Conservation (phyloP, 208 protist species). For the Entamoeba moshkovskii region DNA sequence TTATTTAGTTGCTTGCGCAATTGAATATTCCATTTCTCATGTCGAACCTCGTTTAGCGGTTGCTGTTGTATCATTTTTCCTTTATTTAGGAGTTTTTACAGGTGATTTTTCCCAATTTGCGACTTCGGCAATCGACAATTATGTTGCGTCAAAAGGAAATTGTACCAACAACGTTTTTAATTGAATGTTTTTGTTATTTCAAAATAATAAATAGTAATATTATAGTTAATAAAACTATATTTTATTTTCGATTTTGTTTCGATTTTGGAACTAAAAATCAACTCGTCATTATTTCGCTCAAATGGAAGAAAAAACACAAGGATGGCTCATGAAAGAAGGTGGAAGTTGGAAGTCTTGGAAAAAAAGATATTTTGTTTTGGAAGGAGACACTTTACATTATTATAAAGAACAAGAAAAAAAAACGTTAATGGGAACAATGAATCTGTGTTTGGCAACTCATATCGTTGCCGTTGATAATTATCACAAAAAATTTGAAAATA, state of each 20-base stretch:
- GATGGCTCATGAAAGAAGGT: constrained; percentile 4
- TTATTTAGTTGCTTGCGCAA: not conserved
- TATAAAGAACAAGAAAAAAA: not conserved
- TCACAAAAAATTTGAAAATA: not conserved
- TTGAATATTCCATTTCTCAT: not conserved
- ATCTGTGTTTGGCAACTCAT: not conserved
- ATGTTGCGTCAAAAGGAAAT: not conserved
- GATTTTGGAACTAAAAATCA: too few relatives aligned
- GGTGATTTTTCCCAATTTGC: not conserved
- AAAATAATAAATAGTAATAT: too few relatives aligned
- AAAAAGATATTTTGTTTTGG: not conserved
- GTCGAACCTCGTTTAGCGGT: not conserved
- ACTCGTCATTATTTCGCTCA: too few relatives aligned
- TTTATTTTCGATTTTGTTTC: too few relatives aligned
- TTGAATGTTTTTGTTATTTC: too few relatives aligned
- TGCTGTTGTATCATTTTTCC: not conserved
- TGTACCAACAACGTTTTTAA: too few relatives aligned
- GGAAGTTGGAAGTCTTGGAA: constrained; percentile 5
- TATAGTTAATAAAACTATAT: too few relatives aligned
- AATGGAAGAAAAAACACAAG: not conserved
- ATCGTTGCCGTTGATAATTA: not conserved
- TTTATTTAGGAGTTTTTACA: not conserved
- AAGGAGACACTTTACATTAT: not conserved
- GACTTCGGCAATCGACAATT: not conserved
- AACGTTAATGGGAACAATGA: not conserved